Percentiles rank a stretch among this genome's conserved stretches.
phyloP scores from a whole-genome alignment of 495 filamentous ascomycete species.

The Lepraria neglecta region DNA sequence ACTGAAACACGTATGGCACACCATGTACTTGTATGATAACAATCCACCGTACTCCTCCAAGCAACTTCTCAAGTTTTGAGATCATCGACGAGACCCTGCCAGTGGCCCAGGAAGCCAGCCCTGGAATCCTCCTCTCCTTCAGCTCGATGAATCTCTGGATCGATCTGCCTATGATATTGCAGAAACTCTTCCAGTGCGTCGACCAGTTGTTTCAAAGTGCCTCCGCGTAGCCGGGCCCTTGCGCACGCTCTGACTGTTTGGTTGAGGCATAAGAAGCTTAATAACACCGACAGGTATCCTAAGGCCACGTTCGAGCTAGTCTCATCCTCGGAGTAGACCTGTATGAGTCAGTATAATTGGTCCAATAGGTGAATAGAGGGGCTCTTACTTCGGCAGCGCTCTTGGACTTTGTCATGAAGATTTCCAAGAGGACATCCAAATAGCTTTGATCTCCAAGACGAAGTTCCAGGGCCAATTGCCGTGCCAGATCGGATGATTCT shows the following conservation, averaged over 20 bases:
- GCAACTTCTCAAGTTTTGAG: conserved; percentile 27
- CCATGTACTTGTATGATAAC: too few species aligned
- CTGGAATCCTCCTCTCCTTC: conserved; percentile 33
- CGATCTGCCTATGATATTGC: conserved; percentile 66
- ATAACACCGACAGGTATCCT: conserved; percentile 80
- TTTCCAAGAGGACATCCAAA: conserved; percentile 40
- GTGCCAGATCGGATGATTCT: conserved; percentile 60
- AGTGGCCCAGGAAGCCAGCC: conserved; percentile 51
- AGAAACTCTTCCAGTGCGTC: conserved; percentile 83
- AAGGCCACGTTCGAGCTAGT: conserved; percentile 81
- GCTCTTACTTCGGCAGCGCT: conserved; percentile 43
- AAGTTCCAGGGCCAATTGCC: conserved; percentile 36
- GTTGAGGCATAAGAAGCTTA: conserved; percentile 71
- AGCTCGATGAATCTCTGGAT: conserved; percentile 41
- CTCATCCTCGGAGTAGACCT: conserved; percentile 81
- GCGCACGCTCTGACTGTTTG: conserved; percentile 46
- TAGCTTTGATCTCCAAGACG: conserved; percentile 27
- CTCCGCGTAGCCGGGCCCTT: conserved; percentile 47
- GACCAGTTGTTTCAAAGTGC: conserved; percentile 57
- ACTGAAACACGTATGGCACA: background rate
- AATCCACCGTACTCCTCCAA: too few species aligned
- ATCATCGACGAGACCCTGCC: conserved; percentile 46
- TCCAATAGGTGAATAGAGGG: background rate
- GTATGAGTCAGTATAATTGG: conserved; percentile 9
- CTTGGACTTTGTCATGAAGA: conserved; percentile 39